Conservation (phyloP, 2,329 filamentous ascomycete species). For the Penicillium sp. region DNA sequence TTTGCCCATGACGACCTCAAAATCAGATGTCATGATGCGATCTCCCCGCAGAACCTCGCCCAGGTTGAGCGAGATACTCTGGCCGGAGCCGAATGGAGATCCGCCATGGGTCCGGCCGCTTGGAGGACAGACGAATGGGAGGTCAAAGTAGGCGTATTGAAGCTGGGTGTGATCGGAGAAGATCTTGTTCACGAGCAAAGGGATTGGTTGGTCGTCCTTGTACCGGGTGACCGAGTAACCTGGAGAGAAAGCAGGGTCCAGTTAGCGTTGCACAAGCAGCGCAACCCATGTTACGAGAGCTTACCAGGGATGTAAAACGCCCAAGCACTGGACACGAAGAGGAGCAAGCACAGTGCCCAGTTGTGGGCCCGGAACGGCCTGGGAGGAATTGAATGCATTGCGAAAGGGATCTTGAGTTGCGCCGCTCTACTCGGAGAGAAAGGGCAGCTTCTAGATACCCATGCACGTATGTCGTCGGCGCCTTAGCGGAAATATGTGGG, state of each 20-base stretch:
- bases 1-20: slow-evolving; percentile 77
- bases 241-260: slow-evolving; percentile 41
- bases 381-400: slow-evolving; percentile 26
- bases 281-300: slow-evolving; percentile 25
- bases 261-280: slow-evolving; percentile 1
- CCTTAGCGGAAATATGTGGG: neutral
- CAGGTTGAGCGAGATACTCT: slow-evolving; percentile 80
- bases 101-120: slow-evolving; percentile 70
- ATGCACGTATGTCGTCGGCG: slow-evolving; percentile 16
- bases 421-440: slow-evolving; percentile 21
- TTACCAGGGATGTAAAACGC: slow-evolving; percentile 88
- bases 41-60: slow-evolving; percentile 88
- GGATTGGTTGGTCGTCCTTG: slow-evolving; percentile 74
- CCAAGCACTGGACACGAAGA: slow-evolving; percentile 56
- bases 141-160: slow-evolving; percentile 89
- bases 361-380: slow-evolving; percentile 21
- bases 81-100: slow-evolving; percentile 73
- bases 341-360: slow-evolving; percentile 33
- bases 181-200: slow-evolving; percentile 88
- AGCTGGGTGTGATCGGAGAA: slow-evolving; percentile 88
- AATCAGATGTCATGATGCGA: slow-evolving; percentile 82
- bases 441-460: slow-evolving; percentile 17
- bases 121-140: slow-evolving; percentile 84
- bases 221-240: slow-evolving; percentile 87
- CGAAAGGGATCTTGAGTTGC: slow-evolving; percentile 5